phyloP scores from a whole-genome alignment of 1,284 basidiomycete species.

The Golubevia sp. region DNA sequence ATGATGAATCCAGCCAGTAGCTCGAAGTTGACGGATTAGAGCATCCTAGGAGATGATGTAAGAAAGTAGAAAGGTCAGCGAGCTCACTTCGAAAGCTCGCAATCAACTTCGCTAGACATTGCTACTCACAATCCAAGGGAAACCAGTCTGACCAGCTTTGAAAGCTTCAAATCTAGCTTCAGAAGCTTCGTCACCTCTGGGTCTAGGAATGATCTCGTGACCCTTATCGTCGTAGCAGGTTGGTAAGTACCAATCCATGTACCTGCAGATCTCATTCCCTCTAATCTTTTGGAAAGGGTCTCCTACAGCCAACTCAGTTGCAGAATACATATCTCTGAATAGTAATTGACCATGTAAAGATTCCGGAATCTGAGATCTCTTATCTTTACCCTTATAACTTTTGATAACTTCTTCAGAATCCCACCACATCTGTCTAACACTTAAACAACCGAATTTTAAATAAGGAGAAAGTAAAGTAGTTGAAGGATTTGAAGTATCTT shows the following conservation, averaged over 20 bases:
- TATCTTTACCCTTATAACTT: conserved; percentile 35
- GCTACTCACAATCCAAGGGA: conserved; percentile 64
- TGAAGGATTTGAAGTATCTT: conserved; percentile 24
- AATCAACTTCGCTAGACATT: not conserved
- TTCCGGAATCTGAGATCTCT: conserved; percentile 15
- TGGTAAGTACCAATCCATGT: conserved; percentile 64
- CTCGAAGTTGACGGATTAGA: conserved; percentile 64
- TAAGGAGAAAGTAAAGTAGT: conserved; percentile 64
- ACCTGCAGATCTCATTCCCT: conserved; percentile 63
- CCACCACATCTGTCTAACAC: conserved; percentile 52
- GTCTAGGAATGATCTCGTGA: conserved; percentile 60
- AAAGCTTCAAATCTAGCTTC: conserved; percentile 63
- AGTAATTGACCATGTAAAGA: conserved; percentile 60
- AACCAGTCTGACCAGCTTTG: conserved; percentile 65
- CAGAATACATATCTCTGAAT: conserved; percentile 65
- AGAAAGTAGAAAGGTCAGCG: too few species aligned
- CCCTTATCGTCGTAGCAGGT: conserved; percentile 63
- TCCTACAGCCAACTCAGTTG: conserved; percentile 62
- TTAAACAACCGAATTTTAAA: conserved; percentile 67
- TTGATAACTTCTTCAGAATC: conserved; percentile 33
- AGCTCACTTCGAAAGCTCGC: too few species aligned
- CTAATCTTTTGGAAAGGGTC: conserved; percentile 63
- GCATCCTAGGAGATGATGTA: conserved; percentile 34
- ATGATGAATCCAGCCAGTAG: conserved; percentile 65
- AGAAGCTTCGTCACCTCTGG: conserved; percentile 61